These are phyloP conservation scores for Gnomoniopsis smithogilvyi DNA, from an alignment of 2,329 filamentous ascomycete genomes.

Conservation along the genomic window DNA sequence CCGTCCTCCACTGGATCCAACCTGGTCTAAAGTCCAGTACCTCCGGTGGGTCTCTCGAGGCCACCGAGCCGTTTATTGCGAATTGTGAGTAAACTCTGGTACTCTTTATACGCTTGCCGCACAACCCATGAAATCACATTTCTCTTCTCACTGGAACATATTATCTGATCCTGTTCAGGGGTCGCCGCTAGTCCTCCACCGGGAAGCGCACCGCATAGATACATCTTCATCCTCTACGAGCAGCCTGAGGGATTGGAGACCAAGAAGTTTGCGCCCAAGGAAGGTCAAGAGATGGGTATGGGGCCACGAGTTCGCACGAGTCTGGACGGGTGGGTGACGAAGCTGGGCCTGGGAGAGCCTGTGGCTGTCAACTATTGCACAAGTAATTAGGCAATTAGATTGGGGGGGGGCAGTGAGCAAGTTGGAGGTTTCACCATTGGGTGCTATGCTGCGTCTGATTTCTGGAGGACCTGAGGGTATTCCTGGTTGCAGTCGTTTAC, in stretches of 20 bases:
- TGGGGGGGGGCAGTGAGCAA: too few species aligned
- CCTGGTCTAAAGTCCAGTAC: slow-evolving; percentile 28
- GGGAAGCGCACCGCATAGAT: slow-evolving; percentile 43
- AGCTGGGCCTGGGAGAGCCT: slow-evolving; percentile 6
- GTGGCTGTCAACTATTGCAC: slow-evolving; percentile 7
- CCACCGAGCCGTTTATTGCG: slow-evolving; percentile 25
- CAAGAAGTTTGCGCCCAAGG: slow-evolving; percentile 3
- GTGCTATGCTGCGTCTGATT: too few species aligned
- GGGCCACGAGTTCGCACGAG: not conserved
- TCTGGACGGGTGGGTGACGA: slow-evolving; percentile 9
- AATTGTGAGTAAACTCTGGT: too few species aligned
- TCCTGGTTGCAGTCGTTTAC: too few species aligned
- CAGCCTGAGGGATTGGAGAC: slow-evolving; percentile 26
- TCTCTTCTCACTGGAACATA: too few species aligned
- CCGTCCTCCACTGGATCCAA: slow-evolving; percentile 47
- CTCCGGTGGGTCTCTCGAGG: slow-evolving; percentile 10
- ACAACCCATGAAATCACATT: too few species aligned
- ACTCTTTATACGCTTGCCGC: too few species aligned
- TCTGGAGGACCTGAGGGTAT: too few species aligned
- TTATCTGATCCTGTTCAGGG: too few species aligned
- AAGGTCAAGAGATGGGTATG: not conserved
- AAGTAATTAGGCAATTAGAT: slow-evolving; percentile 5
- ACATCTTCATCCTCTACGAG: slow-evolving; percentile 46
- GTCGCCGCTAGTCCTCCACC: slow-evolving; percentile 45
- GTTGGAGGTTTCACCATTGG: too few species aligned